Evolutionary conservation across 2,329 filamentous ascomycete species (phyloP).

Genomic region (Scedosporium dehoogii): DNA sequence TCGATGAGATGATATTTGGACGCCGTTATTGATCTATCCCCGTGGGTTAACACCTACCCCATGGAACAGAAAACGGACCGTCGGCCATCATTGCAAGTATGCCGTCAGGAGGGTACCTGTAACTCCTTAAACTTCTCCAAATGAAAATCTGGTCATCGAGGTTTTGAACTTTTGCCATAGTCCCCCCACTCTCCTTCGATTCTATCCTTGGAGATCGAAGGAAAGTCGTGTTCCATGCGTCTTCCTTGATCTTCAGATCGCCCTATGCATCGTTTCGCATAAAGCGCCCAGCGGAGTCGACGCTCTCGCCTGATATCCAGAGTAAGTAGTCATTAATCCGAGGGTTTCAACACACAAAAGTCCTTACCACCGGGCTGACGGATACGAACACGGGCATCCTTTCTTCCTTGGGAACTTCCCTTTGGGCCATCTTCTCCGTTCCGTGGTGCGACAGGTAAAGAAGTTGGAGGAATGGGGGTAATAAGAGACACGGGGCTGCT

Average conservation of each 20-base stretch:
- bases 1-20: background rate
- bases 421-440: background rate
- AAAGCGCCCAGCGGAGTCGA: background rate
- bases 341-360: background rate
- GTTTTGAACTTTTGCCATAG: background rate
- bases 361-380: background rate
- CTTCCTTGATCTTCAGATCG: slow-evolving; percentile 5
- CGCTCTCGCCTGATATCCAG: background rate
- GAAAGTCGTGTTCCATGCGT: background rate
- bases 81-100: background rate
- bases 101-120: background rate
- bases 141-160: background rate
- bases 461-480: background rate
- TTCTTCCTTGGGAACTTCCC: no score
- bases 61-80: background rate
- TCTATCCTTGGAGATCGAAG: background rate
- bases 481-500: background rate
- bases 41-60: background rate
- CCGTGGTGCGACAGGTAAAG: background rate
- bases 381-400: background rate
- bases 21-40: background rate
- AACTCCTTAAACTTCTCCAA: background rate
- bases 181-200: background rate
- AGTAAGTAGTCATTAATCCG: background rate
- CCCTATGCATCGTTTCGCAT: background rate